Base-by-base conservation (phyloP, 2,329 filamentous ascomycete species). In the Apiospora arundinis region DNA sequence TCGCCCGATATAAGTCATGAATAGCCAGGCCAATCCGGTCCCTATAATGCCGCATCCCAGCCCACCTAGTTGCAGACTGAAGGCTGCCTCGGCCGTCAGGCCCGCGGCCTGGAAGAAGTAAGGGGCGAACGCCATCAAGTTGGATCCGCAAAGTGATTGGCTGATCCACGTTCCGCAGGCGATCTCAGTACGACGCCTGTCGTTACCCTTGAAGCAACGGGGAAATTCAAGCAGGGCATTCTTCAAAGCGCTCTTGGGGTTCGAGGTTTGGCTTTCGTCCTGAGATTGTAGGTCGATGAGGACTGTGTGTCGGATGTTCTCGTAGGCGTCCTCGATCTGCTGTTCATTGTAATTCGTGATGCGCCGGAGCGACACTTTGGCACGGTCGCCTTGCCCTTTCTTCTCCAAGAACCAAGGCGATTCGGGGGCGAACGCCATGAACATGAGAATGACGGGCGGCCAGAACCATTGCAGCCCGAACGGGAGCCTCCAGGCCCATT, bases 391-490 rank as follows among this genome's bases (percentile, higher is more conserved):
- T 18, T 76, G 74, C 3, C 78, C 79, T 14, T 79, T 76, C 9
- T 81, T 77, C 16, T 82, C 79, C 3, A 81, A 75, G 77, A 78
- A 83, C 81, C 82, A 84, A 4, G 83, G 83, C 7, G 79, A 82
- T 71, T 84, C 83, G 1, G 83, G 83, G 14, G 81, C 81, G 65
- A 83, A 80, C 21, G 75, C 48, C 4, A 81, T 74, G 2, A 74
- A 75, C 0, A 81, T 56, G 21, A 83, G 70, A 0, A 84, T 74
- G 1, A 80, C 79, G 0, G 80, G 73, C 0, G 81, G 80, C 77
- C 80, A 84, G 0, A 80, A 71, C 83, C 83, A 85, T 74, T 84
- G 82, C 8, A 83, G 69, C 0, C 77, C 82, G 68, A 81, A 84
- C 0, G 82, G 82, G 14, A 75, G 81, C 7, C 81, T 77, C 70